Conservation (phyloP, 345 rosid species). For the Mallotus nudiflorus region DNA sequence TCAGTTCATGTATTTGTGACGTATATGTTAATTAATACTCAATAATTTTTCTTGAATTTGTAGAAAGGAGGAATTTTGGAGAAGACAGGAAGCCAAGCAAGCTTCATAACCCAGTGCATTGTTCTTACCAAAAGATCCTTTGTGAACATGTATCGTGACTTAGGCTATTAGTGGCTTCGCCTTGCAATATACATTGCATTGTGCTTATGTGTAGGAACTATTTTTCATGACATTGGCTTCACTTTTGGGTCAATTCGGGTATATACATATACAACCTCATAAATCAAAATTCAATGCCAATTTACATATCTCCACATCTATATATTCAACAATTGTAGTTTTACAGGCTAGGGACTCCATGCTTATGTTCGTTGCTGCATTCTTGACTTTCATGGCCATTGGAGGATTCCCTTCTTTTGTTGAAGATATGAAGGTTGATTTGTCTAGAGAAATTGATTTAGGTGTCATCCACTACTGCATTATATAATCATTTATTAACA, state of each 20-base stretch:
- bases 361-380: slow-evolving; percentile 46
- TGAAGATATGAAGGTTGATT: slow-evolving; percentile 44
- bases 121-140: slow-evolving; percentile 48
- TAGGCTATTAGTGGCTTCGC: slow-evolving; percentile 69
- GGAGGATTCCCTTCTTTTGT: slow-evolving; percentile 60
- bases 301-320: too few species aligned
- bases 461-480: too few species aligned
- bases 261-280: neutral
- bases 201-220: slow-evolving; percentile 52
- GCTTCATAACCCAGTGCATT: slow-evolving; percentile 39
- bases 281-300: too few species aligned
- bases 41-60: slow-evolving; percentile 10
- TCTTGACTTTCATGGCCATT: slow-evolving; percentile 55
- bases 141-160: slow-evolving; percentile 60
- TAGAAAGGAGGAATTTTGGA: slow-evolving; percentile 25
- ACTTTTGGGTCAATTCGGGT: slow-evolving; percentile 60
- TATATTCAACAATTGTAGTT: neutral
- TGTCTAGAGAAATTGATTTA: too few species aligned
- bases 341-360: slow-evolving; percentile 49
- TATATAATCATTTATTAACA: too few species aligned
- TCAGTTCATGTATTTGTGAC: too few species aligned
- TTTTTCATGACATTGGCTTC: slow-evolving; percentile 39
- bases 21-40: too few species aligned
- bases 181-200: slow-evolving; percentile 49
- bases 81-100: slow-evolving; percentile 43